Base-by-base conservation (phyloP, 1,139 yeast species). In the Scheffersomyces insectosa region DNA sequence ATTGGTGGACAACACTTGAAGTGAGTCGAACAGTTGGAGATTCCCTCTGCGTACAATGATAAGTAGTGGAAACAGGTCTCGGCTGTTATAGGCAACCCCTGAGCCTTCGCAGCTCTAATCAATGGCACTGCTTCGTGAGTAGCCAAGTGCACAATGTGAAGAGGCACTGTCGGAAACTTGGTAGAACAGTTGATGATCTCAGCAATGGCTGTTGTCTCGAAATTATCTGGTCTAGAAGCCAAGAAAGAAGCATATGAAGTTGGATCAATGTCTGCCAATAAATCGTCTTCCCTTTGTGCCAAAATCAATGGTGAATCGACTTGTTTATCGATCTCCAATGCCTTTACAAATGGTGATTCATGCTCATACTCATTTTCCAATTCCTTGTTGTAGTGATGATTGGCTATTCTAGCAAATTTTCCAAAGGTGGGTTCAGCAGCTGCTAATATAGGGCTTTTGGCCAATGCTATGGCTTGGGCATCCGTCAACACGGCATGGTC, bases 1-100 rank as follows among this genome's bases (percentile, higher is more conserved):
- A 91, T 89, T 5, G 98, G 98, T 2, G 98, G 98, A 64, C 97
- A 90, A 64, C 97, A 91, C 66, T 91, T 91, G 75, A 78, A 88
- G 57, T 83, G 87, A 3, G 97, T 90, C 15, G 85, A 81, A 47
- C 87, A 79, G 56, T 81, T 77, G 23, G 89, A 83, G 42, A 91
- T 87, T 29, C 74, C 74, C 59, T 90, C 97, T 4, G 97, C 87
- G 15, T 77, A 73, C 33, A 91, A 73, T 1, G 93, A 75, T 41
- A 91, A 72, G 62, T 91, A 91, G 62, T 91, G 98, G 79, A 88
- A 91, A 63, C 97, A 90, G 0, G 98, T 90, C 64, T 91, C 98
- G 2, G 91, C 96, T 0, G 95, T 72, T 36, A 85, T 68, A 25
- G 83, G 83, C 43, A 83, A 66, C 0, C 79, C 79, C 33, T 68